Evolutionary conservation across 2,329 filamentous ascomycete species (phyloP), one percentile per base, ranked within the genome.

Genomic region (Cordyceps tenuipes): DNA sequence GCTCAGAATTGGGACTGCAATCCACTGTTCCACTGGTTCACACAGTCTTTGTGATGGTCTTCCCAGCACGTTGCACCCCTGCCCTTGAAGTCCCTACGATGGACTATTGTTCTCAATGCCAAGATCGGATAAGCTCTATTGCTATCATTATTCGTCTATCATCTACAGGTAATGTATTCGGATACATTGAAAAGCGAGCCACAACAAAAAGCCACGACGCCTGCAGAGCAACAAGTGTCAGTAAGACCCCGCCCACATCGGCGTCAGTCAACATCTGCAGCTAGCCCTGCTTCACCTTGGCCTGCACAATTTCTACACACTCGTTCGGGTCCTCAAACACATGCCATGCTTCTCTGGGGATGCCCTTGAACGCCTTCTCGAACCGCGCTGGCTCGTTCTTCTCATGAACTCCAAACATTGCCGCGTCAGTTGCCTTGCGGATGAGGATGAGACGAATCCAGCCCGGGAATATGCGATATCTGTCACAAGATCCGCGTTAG

Each of bases 401-500:
- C 67, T 88, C 82, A 39, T 87, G 79, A 72, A 93, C 88, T 36
- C 87, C 83, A 12, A 85, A 67, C 2, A 81, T 82, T 0, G 86
- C 84, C 26, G 94, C 83, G 63, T 92, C 88, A 2, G 80, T 86
- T 0, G 94, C 91, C 69, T 90, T 93, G 58, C 92, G 84, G 67
- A 97, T 96, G 64, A 90, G 87, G 51, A 97, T 94, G 13, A 89
- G 82, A 63, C 84, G 83, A 63, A 97, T 83, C 90, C 91, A 97
- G 7, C 81, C 83, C 0, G 87, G 86, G 63, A 86, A 83, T 53
- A 80, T 79, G 57, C 85, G 80, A 66, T 83, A 87, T 12, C 82
- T 83, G 15, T 10, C 6, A 47, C 23, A 9, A 2, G n/a, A 0
- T 1, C 19, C 8, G 3, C 3, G 48, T 70, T 58, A 70, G 66